Evolutionary conservation across 108 stramenopile genomes (phyloP).

Genomic region (Nitzschia sp.): DNA sequence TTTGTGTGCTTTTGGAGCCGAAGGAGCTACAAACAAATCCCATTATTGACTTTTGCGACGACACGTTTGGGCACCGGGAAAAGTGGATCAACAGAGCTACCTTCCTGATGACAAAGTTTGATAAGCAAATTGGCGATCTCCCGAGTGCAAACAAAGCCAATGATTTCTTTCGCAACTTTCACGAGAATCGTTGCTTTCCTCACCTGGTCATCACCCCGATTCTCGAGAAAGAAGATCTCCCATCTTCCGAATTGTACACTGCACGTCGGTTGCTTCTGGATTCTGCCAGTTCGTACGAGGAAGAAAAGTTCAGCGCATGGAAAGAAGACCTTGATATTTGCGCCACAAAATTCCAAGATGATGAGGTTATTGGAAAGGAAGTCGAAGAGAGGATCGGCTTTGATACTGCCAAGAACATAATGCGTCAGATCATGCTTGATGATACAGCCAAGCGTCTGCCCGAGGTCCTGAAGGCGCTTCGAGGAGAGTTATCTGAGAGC

Average conservation of each 20-base stretch:
- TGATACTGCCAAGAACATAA: slow-evolving; percentile 43
- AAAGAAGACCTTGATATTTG: slow-evolving; percentile 35
- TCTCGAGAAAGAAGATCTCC: slow-evolving; percentile 58
- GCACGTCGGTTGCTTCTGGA: slow-evolving; percentile 47
- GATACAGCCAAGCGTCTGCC: slow-evolving; percentile 70
- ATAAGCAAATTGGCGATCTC: slow-evolving; percentile 68
- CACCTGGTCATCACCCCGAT: slow-evolving; percentile 74
- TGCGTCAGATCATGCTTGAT: slow-evolving; percentile 72
- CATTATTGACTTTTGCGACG: slow-evolving; percentile 72
- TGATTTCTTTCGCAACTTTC: slow-evolving; percentile 66
- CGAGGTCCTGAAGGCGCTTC: slow-evolving; percentile 54
- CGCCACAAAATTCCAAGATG: slow-evolving; percentile 22
- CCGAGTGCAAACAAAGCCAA: slow-evolving; percentile 69
- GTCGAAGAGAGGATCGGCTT: slow-evolving; percentile 53
- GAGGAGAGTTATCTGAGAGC: slow-evolving; percentile 42
- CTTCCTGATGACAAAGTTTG: slow-evolving; percentile 80
- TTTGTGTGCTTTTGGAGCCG: slow-evolving; percentile 74
- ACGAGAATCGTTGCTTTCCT: slow-evolving; percentile 50
- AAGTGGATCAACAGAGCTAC: slow-evolving; percentile 65
- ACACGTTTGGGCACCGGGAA: slow-evolving; percentile 48
- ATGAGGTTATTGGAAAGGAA: background rate
- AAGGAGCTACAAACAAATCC: slow-evolving; percentile 74
- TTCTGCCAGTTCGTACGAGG: slow-evolving; percentile 42
- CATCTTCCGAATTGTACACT: slow-evolving; percentile 42
- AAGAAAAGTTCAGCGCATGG: slow-evolving; percentile 53